phyloP scores from a whole-genome alignment of 2,329 filamentous ascomycete genomes.

The Tolypocladium guangdongense region DNA sequence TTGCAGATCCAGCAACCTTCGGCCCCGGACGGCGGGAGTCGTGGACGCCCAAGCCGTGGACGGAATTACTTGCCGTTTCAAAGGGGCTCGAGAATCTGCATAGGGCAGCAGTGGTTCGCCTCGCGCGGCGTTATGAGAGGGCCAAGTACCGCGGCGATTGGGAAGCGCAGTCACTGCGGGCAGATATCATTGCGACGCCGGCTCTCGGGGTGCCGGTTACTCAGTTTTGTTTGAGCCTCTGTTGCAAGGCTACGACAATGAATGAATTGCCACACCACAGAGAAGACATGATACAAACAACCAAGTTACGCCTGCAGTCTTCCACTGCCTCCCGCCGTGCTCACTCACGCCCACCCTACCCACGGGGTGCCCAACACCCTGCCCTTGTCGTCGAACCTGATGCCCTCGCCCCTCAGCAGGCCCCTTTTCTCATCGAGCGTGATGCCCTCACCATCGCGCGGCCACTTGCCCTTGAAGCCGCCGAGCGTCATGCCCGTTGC shows the following conservation, averaged over 20 bases:
- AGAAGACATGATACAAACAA: background rate
- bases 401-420: constrained; percentile 52
- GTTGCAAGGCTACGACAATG: background rate
- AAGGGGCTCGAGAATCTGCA: constrained; percentile 61
- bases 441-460: constrained; percentile 48
- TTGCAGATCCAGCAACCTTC: constrained; percentile 39
- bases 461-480: constrained; percentile 59
- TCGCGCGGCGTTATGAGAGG: constrained; percentile 49
- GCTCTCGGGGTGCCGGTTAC: constrained; percentile 30
- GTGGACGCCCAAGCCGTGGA: constrained; percentile 56
- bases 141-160: constrained; percentile 38
- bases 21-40: constrained; percentile 55
- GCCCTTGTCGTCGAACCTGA: constrained; percentile 49
- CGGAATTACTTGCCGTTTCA: constrained; percentile 70
- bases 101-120: constrained; percentile 51
- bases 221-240: constrained; percentile 22
- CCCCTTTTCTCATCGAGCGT: constrained; percentile 54
- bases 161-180: constrained; percentile 29
- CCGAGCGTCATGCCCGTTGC: constrained; percentile 61
- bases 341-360: constrained; percentile 23
- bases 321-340: background rate
- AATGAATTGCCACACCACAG: background rate
- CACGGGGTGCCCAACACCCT: constrained; percentile 49
- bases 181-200: constrained; percentile 31
- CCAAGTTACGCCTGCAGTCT: background rate